Conservation (phyloP, 129 eudicot genomes). For the Helichrysum umbraculigerum region DNA sequence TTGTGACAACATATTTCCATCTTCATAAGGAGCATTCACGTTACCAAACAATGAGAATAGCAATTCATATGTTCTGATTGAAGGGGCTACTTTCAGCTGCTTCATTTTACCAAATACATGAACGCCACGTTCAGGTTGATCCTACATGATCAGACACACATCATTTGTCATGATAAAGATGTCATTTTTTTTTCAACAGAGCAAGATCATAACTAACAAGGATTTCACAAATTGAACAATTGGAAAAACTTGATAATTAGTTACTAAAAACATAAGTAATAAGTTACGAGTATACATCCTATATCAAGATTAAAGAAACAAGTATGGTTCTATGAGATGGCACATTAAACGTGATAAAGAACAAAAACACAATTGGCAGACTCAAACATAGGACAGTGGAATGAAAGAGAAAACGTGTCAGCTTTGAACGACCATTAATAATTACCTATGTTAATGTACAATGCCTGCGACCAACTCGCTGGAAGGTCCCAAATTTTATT, state of each 20-base stretch:
- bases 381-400: neutral
- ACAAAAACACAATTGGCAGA: neutral
- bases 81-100: conserved; percentile 47
- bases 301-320: neutral
- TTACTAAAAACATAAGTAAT: neutral
- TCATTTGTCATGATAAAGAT: conserved; percentile 3
- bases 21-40: conserved; percentile 83
- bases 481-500: neutral
- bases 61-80: conserved; percentile 75
- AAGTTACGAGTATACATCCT: neutral
- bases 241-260: too few species aligned
- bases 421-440: neutral
- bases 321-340: conserved; percentile 1
- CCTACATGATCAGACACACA: conserved; percentile 45
- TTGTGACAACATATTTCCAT: conserved; percentile 59
- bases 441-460: neutral
- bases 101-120: conserved; percentile 76
- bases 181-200: neutral
- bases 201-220: conserved; percentile 4
- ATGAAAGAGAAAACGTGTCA: neutral
- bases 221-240: conserved; percentile 5
- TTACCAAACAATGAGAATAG: conserved; percentile 81
- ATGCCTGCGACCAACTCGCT: neutral
- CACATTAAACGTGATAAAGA: neutral
- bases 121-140: conserved; percentile 79